Conservation (phyloP, 352 stramenopile species). For the Pythium biforme region DNA sequence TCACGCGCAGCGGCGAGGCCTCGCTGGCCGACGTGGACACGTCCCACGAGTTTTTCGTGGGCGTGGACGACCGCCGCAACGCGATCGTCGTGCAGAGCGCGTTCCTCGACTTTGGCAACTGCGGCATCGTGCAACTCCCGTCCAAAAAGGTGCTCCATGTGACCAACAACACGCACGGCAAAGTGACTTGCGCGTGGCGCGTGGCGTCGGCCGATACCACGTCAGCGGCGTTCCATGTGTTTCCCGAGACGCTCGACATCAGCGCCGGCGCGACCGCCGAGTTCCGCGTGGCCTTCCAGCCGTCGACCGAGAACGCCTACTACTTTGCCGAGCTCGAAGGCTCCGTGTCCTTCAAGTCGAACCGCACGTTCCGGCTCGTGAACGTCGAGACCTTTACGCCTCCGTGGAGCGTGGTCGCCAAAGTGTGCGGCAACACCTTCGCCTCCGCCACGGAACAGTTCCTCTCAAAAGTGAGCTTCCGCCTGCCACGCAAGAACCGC, state of each 20-base stretch:
- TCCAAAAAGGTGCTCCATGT: conserved; percentile 76
- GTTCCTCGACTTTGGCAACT: conserved; percentile 81
- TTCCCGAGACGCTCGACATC: conserved; percentile 77
- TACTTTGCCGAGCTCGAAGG: conserved; percentile 90
- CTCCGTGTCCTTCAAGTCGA: conserved; percentile 90
- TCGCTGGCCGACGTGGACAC: conserved; percentile 66
- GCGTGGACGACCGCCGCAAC: conserved; percentile 55
- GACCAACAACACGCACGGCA: conserved; percentile 86
- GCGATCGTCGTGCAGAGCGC: conserved; percentile 41
- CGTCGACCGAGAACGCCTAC: conserved; percentile 76
- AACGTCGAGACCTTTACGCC: conserved; percentile 91
- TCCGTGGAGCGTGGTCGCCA: conserved; percentile 83
- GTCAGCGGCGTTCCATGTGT: conserved; percentile 59
- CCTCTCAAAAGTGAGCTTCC: conserved; percentile 79
- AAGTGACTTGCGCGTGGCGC: conserved; percentile 79
- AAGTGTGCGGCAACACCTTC: conserved; percentile 88
- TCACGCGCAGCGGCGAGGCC: conserved; percentile 85
- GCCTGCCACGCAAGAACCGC: conserved; percentile 39
- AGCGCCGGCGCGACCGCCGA: conserved; percentile 59
- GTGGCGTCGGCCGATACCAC: conserved; percentile 33
- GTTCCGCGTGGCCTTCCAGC: conserved; percentile 86
- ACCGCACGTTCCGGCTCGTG: conserved; percentile 92
- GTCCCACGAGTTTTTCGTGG: conserved; percentile 86
- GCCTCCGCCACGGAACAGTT: conserved; percentile 80
- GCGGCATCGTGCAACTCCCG: conserved; percentile 49